phyloP scores from a whole-genome alignment of 2,329 filamentous ascomycete genomes.

The Claviceps fusiformis region DNA sequence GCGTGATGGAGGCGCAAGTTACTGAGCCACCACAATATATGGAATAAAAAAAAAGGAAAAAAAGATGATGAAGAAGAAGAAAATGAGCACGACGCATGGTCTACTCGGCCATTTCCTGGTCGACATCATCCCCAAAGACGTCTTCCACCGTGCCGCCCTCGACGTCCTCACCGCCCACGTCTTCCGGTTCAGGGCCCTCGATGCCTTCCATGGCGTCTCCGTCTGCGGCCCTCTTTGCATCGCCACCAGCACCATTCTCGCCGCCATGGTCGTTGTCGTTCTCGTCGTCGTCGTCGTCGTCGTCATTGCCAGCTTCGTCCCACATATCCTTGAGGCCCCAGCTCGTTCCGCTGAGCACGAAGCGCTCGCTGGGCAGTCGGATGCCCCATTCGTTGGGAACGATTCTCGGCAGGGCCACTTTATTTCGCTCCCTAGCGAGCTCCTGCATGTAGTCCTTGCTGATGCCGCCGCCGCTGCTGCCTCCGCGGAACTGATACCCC shows the following conservation, averaged over 20 bases:
- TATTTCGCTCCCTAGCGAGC: slow-evolving; percentile 58
- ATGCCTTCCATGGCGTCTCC: slow-evolving; percentile 37
- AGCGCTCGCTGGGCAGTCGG: slow-evolving; percentile 52
- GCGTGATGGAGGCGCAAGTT: background rate
- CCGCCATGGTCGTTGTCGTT: slow-evolving; percentile 28
- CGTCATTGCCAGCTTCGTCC: slow-evolving; percentile 32
- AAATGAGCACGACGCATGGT: background rate
- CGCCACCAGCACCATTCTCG: slow-evolving; percentile 22
- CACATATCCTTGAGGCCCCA: slow-evolving; percentile 51
- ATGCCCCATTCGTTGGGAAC: slow-evolving; percentile 54
- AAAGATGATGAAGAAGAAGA: background rate
- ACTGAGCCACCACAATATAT: background rate
- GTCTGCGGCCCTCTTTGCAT: slow-evolving; percentile 13
- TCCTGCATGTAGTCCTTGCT: slow-evolving; percentile 67
- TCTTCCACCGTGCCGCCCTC: slow-evolving; percentile 40
- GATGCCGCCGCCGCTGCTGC: slow-evolving; percentile 37
- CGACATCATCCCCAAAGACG: slow-evolving; percentile 39
- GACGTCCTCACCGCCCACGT: slow-evolving; percentile 31
- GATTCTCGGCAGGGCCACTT: slow-evolving; percentile 48
- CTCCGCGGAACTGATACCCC: slow-evolving; percentile 53
- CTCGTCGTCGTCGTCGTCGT: slow-evolving; percentile 27
- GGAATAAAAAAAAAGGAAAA: background rate
- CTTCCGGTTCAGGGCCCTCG: slow-evolving; percentile 27
- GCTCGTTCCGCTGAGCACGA: slow-evolving; percentile 50
- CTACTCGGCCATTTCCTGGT: slow-evolving; percentile 42